A percentile compares a stretch with the other conserved stretches of the same genome.
These are phyloP conservation scores for Cryptococcus jaspeensis DNA, from an alignment of 1,284 basidiomycete species.

Conservation along the genomic window DNA sequence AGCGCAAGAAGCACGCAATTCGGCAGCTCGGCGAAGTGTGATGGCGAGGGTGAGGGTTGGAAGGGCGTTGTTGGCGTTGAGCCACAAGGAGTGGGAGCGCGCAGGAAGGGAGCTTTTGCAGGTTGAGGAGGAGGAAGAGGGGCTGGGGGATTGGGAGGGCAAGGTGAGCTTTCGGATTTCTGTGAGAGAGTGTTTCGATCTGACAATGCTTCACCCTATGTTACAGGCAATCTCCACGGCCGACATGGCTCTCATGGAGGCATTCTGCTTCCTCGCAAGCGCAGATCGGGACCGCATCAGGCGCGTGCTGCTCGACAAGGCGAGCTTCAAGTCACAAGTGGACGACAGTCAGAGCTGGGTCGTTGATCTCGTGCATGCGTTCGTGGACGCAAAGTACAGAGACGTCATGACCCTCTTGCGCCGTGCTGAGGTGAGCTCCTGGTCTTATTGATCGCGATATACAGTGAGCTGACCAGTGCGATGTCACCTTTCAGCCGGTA, in stretches of 20 bases:
- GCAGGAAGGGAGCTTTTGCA: constrained; percentile 33
- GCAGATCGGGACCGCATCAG: constrained; percentile 28
- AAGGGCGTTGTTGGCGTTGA: constrained; percentile 30
- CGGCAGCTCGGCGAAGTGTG: constrained; percentile 23
- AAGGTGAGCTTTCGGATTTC: constrained; percentile 16
- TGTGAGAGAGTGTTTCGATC: background rate
- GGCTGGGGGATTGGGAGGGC: constrained; percentile 43
- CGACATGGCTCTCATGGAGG: constrained; percentile 37
- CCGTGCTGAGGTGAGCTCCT: constrained; percentile 29
- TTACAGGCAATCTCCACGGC: constrained; percentile 33
- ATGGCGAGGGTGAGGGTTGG: constrained; percentile 34
- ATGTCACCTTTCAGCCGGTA: constrained; percentile 5
- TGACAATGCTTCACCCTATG: background rate
- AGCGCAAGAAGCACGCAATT: constrained; percentile 25
- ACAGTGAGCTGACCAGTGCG: background rate
- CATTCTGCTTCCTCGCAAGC: constrained; percentile 33
- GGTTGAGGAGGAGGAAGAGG: constrained; percentile 37
- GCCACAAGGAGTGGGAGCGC: constrained; percentile 21
- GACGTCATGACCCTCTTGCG: constrained; percentile 28
- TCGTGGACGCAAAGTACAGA: constrained; percentile 40
- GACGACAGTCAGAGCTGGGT: constrained; percentile 40
- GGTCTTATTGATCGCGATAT: background rate
- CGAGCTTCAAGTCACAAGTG: constrained; percentile 32
- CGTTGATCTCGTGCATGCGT: constrained; percentile 37
- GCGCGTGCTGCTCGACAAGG: constrained; percentile 31